Base-by-base conservation (phyloP, 2,329 filamentous ascomycete species). In the Knufia petricola region DNA sequence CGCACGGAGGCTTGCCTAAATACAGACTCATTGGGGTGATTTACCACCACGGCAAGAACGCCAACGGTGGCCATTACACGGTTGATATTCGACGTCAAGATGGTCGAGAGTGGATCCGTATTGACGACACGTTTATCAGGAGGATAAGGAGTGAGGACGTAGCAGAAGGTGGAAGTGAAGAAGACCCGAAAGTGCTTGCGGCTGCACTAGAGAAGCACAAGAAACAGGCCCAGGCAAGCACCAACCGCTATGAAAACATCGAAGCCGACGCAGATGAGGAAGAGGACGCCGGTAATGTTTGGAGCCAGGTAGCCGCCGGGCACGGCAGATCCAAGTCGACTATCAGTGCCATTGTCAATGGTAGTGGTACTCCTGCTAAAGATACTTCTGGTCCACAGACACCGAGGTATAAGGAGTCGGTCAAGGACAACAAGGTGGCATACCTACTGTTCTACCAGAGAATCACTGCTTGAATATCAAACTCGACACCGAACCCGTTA, bases 41-140 rank as follows among this genome's bases (percentile, higher is more conserved):
- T 19, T 98, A 98, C 63, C 92, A 98, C 61, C 92, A 98, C 59
- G 92, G 92, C 52, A 95, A 94, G 72, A 94, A 94, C 59, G 92
- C 92, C 30, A 94, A 85, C 55, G 89, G 87, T 46, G 92, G 92
- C 2, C 92, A 98, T 65, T 98, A 98, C 66, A 98, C 92, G 1
- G 90, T 94, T n/a, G 92, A 98, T 64, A 84, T 95, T 34, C 81
- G 89, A 50, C 84, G 92, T 45, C 90, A 96, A 66, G 92, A 98
- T 63, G 87, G 84, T n/a, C 79, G 79, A 19, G 89, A 95, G 66
- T 98, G 92, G 92, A 85, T 98, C 49, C 85, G 90, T 48, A 79
- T 98, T 57, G 92, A 98, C 60, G 92, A 98, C 63, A 98, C 92
- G 0, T 71, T 87, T 51, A 88, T 98, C 55, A 81, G 85, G 52